Percentiles rank a stretch among this genome's conserved stretches.
phyloP scores from a whole-genome alignment of 768 basidiomycete genomes.

The Naematelia aurantialba region DNA sequence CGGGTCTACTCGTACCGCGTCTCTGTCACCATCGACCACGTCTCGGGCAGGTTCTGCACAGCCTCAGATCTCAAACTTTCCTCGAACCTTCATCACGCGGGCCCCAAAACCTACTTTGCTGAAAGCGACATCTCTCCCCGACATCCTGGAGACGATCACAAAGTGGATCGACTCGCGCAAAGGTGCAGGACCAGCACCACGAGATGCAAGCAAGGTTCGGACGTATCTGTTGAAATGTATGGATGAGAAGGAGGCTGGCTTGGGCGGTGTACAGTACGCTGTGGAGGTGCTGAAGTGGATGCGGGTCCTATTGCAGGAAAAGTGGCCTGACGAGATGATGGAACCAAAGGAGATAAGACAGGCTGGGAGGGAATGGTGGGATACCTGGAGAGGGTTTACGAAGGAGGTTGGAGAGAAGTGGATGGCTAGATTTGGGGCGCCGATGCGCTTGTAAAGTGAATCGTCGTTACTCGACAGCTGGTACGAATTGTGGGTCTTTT shows the following conservation, averaged over 20 bases:
- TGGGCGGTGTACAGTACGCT: slow-evolving; percentile 68
- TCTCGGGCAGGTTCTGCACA: slow-evolving; percentile 55
- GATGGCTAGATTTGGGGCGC: slow-evolving; percentile 68
- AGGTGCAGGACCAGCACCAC: slow-evolving; percentile 63
- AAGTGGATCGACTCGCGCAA: slow-evolving; percentile 69
- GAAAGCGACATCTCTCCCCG: slow-evolving; percentile 59
- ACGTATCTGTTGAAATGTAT: slow-evolving; percentile 69
- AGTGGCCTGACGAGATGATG: slow-evolving; percentile 65
- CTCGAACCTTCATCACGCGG: slow-evolving; percentile 14
- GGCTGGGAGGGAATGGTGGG: slow-evolving; percentile 73
- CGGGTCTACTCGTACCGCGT: slow-evolving; percentile 26
- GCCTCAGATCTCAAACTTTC: neutral
- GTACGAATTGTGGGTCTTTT: too few relatives aligned
- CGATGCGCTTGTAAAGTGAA: slow-evolving; percentile 51
- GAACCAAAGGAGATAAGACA: slow-evolving; percentile 20
- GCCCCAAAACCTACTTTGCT: slow-evolving; percentile 24
- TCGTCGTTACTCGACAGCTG: too few relatives aligned
- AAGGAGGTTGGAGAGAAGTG: slow-evolving; percentile 63
- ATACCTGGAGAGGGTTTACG: slow-evolving; percentile 67
- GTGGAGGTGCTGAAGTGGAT: slow-evolving; percentile 76
- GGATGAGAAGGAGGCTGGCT: slow-evolving; percentile 55
- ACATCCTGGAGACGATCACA: slow-evolving; percentile 69
- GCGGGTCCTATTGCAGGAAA: slow-evolving; percentile 59
- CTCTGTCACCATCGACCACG: slow-evolving; percentile 25
- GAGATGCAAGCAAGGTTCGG: slow-evolving; percentile 71